Percentiles rank a stretch among this genome's conserved stretches.
Evolutionary conservation across 2,329 filamentous ascomycete genomes (phyloP).

Genomic region (Chrysoporthe puriensis): DNA sequence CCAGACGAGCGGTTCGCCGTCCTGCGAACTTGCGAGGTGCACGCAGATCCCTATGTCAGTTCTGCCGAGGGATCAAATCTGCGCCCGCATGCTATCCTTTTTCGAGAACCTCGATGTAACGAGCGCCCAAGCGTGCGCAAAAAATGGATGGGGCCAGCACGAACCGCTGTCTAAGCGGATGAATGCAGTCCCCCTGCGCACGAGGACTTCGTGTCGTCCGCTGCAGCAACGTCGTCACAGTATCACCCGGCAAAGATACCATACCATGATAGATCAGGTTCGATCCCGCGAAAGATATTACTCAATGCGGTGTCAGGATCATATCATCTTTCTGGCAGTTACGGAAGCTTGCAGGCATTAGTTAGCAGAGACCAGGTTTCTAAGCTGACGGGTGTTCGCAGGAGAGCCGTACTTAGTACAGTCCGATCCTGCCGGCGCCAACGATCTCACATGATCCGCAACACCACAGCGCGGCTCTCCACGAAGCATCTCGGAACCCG

Average conservation of each 20-base stretch:
- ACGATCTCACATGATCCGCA: background rate
- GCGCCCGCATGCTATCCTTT: slow-evolving; percentile 10
- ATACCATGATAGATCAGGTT: background rate
- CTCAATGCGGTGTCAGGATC: background rate
- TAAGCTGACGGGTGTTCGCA: background rate
- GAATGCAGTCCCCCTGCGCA: background rate
- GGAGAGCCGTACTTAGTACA: background rate
- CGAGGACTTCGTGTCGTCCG: background rate
- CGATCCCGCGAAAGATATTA: background rate
- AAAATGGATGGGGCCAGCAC: background rate
- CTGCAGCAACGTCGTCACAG: background rate
- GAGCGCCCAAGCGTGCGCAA: background rate
- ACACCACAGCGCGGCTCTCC: no score
- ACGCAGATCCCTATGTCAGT: background rate
- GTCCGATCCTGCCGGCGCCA: background rate
- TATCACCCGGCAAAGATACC: no score
- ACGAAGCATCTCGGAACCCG: no score
- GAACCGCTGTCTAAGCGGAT: background rate
- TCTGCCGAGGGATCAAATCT: background rate
- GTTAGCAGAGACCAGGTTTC: background rate
- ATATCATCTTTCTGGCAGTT: background rate
- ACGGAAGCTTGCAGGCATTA: background rate
- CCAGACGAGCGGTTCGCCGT: background rate
- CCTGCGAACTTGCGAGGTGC: background rate
- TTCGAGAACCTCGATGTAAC: background rate